Evolutionary conservation across 495 filamentous ascomycete genomes (phyloP), one percentile per base, ranked within the genome.

Genomic region (Penicillium roqueforti): DNA sequence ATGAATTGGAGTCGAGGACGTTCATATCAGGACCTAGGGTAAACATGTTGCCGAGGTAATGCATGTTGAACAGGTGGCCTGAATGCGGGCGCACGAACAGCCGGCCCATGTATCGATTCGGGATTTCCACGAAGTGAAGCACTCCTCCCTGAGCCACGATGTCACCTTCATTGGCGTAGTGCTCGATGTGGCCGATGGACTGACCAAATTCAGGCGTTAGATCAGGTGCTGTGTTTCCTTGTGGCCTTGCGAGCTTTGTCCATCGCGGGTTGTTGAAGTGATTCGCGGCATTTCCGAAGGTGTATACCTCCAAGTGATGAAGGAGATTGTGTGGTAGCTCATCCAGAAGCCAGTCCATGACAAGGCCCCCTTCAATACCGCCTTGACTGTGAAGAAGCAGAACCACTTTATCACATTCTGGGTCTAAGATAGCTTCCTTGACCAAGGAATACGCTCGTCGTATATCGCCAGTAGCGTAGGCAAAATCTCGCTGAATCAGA

Each of bases 31-130:
- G 53, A 0, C 66, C 68, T 7, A 75, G 58, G 3, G 70, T 63
- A 44, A 96, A 96, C 86, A 95, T 92, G n/a, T 66, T 71, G 49
- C 87, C 82, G 0, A 95, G 71, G 45, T 93, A 96, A 61, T 96
- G 91, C 72, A 90, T 86, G 48, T 81, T 84, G 52, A 96, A 76
- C 55, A 87, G 74, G 63, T 96, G 91, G 0, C 91, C 91, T 1
- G 78, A 69, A 1, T 78, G 82, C 3, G 73, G 72, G 1, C 84
- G 79, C n/a, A 81, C 75, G 53, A 95, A 95, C 0, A 95, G 76
- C 13, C 82, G 80, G 1, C 91, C 91, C 63, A 88, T 81, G 68
- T 86, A 96, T 19, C 87, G 78, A 45, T 78, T 77, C 0, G 68
- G 62, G 39, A 71, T 50, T 22, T 58, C 55, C 8, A 55, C 51